Evolutionary conservation across 805 yeast genomes (phyloP), one percentile per base, ranked within the genome.

Genomic region (Candida sonorensis): DNA sequence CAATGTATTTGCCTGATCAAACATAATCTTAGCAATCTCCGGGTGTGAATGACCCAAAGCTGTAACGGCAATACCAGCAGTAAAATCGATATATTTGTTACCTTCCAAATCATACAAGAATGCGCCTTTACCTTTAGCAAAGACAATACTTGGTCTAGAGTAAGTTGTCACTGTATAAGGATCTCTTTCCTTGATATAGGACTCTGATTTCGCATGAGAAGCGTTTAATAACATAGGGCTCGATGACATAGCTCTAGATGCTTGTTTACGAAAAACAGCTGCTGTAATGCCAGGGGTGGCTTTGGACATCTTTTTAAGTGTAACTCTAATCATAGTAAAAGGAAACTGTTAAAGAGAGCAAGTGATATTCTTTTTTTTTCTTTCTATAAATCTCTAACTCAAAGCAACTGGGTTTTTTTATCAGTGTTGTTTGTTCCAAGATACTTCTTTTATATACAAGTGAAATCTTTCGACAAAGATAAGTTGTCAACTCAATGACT

Each of bases 21-120:
- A 57, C 40, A 87, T 55, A 38, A 92, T 73, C 34, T 80, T 63
- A 6, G 94, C 72, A 23, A 92, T 70, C 40, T 77, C 80, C 4
- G 77, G 75, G 46, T 92, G 72, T 17, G 87, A 66, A 53, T 92
- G 97, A 3, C 98, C 98, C 41, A 92, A 64, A 1, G 84, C 80
- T n/a, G 95, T 90, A 11, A 92, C 98, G 1, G 98, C 97, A 45
- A 92, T 90, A 33, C 98, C 98, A 2, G 97, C 87, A 1, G 90
- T 79, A 59, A 92, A 90, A 54, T 92, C 98, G 31, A 92, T 68
- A 51, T 80, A 92, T 53, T 80, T 70, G 24, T 75, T 68, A 38
- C 81, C 81, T 46, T 84, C 86, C 30, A 81, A 59, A 56, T 92
- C 98, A 66, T 78, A 87, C 34, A 92, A 55, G 33, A 66, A 66